Conservation (phyloP, 2,329 filamentous ascomycete species). For the Helotiales sp. region DNA sequence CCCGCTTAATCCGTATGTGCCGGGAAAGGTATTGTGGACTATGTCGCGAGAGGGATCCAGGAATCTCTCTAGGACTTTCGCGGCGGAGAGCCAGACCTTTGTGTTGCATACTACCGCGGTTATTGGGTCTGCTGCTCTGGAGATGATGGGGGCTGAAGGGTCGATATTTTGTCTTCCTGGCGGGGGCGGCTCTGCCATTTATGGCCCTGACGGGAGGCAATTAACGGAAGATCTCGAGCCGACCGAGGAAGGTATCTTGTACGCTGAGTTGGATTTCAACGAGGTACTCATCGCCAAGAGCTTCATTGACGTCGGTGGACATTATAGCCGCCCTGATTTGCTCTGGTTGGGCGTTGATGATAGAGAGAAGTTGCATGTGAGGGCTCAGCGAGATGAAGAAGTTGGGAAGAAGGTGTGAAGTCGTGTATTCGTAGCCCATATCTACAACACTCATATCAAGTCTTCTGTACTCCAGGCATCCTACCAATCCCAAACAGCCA, state of each 20-base stretch:
- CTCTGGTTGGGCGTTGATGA: conserved; percentile 34
- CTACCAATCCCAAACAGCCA: conserved; percentile 2
- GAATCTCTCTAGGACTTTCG: conserved; percentile 59
- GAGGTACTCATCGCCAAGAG: conserved; percentile 27
- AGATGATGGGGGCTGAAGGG: conserved; percentile 37
- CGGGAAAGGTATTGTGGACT: conserved; percentile 35
- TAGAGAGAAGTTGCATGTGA: conserved; percentile 23
- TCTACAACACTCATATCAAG: neutral
- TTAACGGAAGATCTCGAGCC: conserved; percentile 49
- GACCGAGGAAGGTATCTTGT: conserved; percentile 59
- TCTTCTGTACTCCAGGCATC: conserved; percentile 10
- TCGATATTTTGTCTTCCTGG: conserved; percentile 49
- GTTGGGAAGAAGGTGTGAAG: neutral
- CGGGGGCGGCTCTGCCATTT: conserved; percentile 57
- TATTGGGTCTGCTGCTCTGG: conserved; percentile 56
- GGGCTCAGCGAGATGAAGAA: conserved; percentile 5
- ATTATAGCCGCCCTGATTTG: conserved; percentile 35
- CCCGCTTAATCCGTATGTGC: conserved; percentile 56
- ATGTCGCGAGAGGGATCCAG: conserved; percentile 45
- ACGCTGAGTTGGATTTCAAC: conserved; percentile 45
- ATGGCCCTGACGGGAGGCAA: conserved; percentile 54
- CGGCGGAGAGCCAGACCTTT: conserved; percentile 61
- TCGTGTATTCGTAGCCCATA: neutral
- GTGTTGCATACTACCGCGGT: conserved; percentile 60
- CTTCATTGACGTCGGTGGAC: conserved; percentile 33